phyloP scores from a whole-genome alignment of 129 eudicot species.

The Tagetes patula region DNA sequence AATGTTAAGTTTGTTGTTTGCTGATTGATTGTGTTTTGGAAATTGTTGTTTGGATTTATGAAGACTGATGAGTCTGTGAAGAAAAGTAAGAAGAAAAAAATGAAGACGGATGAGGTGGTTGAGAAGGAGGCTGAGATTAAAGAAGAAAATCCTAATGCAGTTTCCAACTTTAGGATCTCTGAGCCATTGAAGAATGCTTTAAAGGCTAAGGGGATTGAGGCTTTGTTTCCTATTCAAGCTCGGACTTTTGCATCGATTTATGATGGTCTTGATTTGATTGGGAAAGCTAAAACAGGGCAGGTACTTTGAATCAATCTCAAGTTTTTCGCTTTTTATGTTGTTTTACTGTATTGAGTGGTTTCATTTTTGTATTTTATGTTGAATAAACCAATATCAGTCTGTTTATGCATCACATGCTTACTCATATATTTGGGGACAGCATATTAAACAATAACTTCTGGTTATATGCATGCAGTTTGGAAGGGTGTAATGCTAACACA shows the following conservation, averaged over 20 bases:
- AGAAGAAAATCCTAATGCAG: slow-evolving; percentile 65
- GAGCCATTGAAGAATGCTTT: slow-evolving; percentile 64
- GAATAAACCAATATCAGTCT: not conserved
- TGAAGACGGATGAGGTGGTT: slow-evolving; percentile 40
- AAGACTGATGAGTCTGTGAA: slow-evolving; percentile 41
- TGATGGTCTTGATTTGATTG: slow-evolving; percentile 90
- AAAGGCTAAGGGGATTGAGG: slow-evolving; percentile 70
- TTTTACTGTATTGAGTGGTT: not conserved
- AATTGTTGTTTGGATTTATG: slow-evolving; percentile 9
- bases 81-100: slow-evolving; percentile 59
- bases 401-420: not conserved
- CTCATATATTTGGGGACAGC: not conserved
- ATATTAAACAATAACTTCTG: not conserved
- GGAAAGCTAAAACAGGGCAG: slow-evolving; percentile 97
- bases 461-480: slow-evolving; percentile 1
- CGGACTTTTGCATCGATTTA: slow-evolving; percentile 63
- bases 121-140: slow-evolving; percentile 36
- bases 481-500: not conserved
- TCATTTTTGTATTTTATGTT: not conserved
- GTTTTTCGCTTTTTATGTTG: not conserved
- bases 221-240: slow-evolving; percentile 93
- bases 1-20: not conserved
- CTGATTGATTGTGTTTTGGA: not conserved
- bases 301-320: slow-evolving; percentile 28
- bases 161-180: slow-evolving; percentile 69